Conservation (phyloP, 495 filamentous ascomycete genomes). For the Cercophora newfieldiana region DNA sequence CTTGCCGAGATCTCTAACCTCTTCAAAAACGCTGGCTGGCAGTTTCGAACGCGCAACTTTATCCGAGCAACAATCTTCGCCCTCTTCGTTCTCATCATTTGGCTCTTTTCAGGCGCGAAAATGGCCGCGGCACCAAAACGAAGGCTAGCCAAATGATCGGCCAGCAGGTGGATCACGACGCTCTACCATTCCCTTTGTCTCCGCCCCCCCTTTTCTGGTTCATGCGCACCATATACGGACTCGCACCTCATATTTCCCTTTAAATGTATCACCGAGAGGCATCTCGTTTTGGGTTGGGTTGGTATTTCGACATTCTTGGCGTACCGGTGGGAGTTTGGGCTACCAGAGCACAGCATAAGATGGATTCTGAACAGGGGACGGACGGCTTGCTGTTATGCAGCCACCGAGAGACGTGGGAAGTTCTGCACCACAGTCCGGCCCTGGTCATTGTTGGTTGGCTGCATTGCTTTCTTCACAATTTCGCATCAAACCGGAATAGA, state of each 20-base stretch:
- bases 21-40: conserved; percentile 17
- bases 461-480: neutral
- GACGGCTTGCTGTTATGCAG: neutral
- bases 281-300: neutral
- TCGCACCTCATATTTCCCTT: neutral
- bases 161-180: neutral
- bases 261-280: neutral
- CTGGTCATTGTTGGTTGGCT: neutral
- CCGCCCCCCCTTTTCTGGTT: neutral
- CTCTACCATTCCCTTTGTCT: neutral
- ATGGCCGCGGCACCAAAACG: conserved; percentile 12
- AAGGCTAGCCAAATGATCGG: conserved; percentile 6
- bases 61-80: conserved; percentile 28
- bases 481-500: conserved; percentile 11
- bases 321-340: neutral
- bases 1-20: conserved; percentile 30
- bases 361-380: neutral
- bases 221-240: neutral
- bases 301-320: neutral
- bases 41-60: conserved; percentile 28
- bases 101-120: conserved; percentile 27
- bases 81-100: conserved; percentile 30
- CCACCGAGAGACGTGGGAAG: neutral
- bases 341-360: neutral
- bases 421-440: neutral